Base-by-base conservation (phyloP, 352 stramenopile genomes). In the Globisporangium carolinianum region DNA sequence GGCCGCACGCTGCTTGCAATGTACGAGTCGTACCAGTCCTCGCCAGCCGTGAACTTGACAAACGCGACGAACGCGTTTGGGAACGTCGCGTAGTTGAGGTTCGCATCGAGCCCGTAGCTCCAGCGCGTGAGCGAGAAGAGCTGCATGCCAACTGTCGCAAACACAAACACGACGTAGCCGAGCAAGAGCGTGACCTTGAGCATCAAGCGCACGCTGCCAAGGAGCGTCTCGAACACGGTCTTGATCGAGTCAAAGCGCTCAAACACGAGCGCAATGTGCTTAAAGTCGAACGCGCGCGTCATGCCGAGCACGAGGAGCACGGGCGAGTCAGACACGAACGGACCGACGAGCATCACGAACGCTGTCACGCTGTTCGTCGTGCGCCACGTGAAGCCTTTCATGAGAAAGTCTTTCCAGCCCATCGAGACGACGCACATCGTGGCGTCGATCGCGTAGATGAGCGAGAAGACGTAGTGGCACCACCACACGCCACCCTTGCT, bases 11-110 rank as follows among this genome's bases (percentile, higher is more conserved):
- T 88, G 47, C 77, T 87, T 8, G 83, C 78, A 42, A 80, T 69
- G 54, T 89, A 89, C 12, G 81, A 83, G 47, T 88, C 81, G 51
- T 84, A 94, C 84, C 84, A 94, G 53, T 92, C 82, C 68, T 94
- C 84, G 7, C 84, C 84, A 0, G 81, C 81, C 4, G 82, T 82
- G 64, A 92, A 91, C 53, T 91, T 91, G 37, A 91, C 80, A 60
- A 92, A 91, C 5, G 81, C 63, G 4, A 79, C 65, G 51, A 88
- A 91, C 0, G 84, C 84, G 14, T 62, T 78, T 1, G 82, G 84
- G 51, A 94, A 94, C 3, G 84, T 94, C n/a, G 76, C 65, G 48
- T 79, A 86, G 57, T 91, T 90, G 43, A 86, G 58, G 46, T 87
- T 91, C 1, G 72, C 63, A 51, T 92, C 81, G 8, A 94, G 66